These are phyloP conservation scores for Candida boleticola DNA, from an alignment of 805 yeast species.

Conservation along the genomic window DNA sequence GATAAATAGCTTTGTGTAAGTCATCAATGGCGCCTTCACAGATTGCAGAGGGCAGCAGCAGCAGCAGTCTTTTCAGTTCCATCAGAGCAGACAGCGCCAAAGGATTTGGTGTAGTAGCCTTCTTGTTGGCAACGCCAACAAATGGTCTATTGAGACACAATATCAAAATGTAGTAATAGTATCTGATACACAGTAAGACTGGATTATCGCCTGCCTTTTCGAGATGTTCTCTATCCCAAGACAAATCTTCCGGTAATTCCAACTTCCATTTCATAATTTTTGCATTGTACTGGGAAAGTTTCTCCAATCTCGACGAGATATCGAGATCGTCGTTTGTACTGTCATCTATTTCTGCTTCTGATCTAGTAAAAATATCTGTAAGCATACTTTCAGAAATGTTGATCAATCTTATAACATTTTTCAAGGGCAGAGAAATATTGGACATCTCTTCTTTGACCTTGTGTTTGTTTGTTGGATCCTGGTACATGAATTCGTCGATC, in stretches of 20 bases:
- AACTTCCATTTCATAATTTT: slow-evolving; percentile 53
- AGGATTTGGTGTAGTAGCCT: slow-evolving; percentile 7
- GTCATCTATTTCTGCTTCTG: slow-evolving; percentile 23
- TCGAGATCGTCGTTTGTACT: slow-evolving; percentile 38
- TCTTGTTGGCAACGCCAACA: slow-evolving; percentile 33
- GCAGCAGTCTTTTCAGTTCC: slow-evolving; percentile 14
- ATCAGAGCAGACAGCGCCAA: background rate
- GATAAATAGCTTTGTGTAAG: slow-evolving; percentile 34
- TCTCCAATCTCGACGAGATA: slow-evolving; percentile 37
- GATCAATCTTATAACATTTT: slow-evolving; percentile 40
- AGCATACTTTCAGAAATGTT: slow-evolving; percentile 45
- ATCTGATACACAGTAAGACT: slow-evolving; percentile 50
- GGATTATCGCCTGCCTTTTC: slow-evolving; percentile 49
- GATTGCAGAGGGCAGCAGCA: slow-evolving; percentile 30
- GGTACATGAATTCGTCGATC: slow-evolving; percentile 57
- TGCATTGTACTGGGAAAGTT: slow-evolving; percentile 44
- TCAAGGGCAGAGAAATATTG: slow-evolving; percentile 44
- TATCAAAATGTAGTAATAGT: slow-evolving; percentile 55
- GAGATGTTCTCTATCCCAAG: slow-evolving; percentile 47
- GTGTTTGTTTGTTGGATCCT: slow-evolving; percentile 16
- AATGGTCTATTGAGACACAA: slow-evolving; percentile 63
- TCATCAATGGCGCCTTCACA: slow-evolving; percentile 43
- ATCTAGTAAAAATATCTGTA: slow-evolving; percentile 42
- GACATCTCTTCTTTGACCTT: slow-evolving; percentile 19
- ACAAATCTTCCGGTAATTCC: slow-evolving; percentile 45